Evolutionary conservation across 441 rosid species (phyloP), one percentile per base, ranked within the genome.

Genomic region (Populus hybrid): DNA sequence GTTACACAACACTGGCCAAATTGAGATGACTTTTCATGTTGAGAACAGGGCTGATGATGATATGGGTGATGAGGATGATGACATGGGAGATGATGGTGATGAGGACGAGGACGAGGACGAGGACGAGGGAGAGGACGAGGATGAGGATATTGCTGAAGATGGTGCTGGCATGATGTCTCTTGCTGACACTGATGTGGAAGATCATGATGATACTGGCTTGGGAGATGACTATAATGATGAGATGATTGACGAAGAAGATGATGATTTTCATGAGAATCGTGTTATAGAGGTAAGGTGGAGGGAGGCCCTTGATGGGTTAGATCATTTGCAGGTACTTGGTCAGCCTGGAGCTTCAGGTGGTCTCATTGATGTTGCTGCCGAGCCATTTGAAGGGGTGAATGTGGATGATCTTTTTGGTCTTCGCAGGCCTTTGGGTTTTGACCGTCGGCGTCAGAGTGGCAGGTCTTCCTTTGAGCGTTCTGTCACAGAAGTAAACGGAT

Each of bases 281-380:
- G 97, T 93, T 35, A 91, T 94, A 86, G 98, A 93, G 86, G 98
- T 92, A 70, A 86, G 97, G 85, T 93, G 97, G 99, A 91, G 98
- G 86, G 99, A 90, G 84, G 96, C 96, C 76, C 91, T 94, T 81
- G 98, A 96, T 86, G 97, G 94, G 79, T 86, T 96, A 76, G 99
- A 96, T 85, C 94, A 92, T 84, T 84, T 94, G 85, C 98, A 92
- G 82, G 94, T 92, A 33, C 92, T 94, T 83, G 95, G 97, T 77
- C 94, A 91, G 86, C 90, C 98, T 84, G 98, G 97, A 82, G 85
- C 83, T 78, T 81, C 90, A 68, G 83, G 90, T 74, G 87, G 92
- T 77, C 89, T 96, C 71, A 88, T 96, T 82, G 97, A 96, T 89
- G 85, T 91, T 82, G 91, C 96, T 20, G 96, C 98, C 71, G 99